Conservation (phyloP, 2,329 filamentous ascomycete genomes). For the Venturia nashicola region DNA sequence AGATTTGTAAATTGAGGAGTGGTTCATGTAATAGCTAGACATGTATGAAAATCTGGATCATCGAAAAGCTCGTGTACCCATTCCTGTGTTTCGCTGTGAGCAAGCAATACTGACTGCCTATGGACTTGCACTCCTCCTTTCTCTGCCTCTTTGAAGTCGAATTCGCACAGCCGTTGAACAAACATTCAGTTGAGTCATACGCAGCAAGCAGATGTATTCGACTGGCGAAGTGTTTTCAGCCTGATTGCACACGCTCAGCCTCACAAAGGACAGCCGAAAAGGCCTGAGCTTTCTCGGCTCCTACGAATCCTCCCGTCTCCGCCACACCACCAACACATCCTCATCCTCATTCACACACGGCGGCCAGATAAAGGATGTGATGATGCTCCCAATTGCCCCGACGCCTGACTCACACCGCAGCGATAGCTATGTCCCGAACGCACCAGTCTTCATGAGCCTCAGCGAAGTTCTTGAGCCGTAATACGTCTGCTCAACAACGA, state of each 20-base stretch:
- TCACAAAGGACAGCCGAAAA: not conserved
- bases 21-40: too few species aligned
- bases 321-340: not conserved
- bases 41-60: too few species aligned
- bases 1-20: too few species aligned
- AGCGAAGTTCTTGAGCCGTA: not conserved
- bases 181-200: not conserved
- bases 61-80: too few species aligned
- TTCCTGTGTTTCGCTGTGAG: too few species aligned
- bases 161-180: too few species aligned
- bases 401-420: not conserved
- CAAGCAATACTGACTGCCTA: too few species aligned
- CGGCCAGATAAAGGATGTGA: not conserved
- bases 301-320: not conserved
- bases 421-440: constrained; percentile 1
- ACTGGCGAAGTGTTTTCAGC: not conserved
- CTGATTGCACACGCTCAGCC: not conserved
- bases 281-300: not conserved
- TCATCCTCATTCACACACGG: not conserved
- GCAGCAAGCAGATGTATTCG: not conserved
- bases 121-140: too few species aligned
- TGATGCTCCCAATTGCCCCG: not conserved
- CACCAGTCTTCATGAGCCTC: not conserved
- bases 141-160: too few species aligned
- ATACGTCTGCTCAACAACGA: not conserved